Evolutionary conservation across 306 rosid genomes (phyloP).

Genomic region (Cucumis cinereus): DNA sequence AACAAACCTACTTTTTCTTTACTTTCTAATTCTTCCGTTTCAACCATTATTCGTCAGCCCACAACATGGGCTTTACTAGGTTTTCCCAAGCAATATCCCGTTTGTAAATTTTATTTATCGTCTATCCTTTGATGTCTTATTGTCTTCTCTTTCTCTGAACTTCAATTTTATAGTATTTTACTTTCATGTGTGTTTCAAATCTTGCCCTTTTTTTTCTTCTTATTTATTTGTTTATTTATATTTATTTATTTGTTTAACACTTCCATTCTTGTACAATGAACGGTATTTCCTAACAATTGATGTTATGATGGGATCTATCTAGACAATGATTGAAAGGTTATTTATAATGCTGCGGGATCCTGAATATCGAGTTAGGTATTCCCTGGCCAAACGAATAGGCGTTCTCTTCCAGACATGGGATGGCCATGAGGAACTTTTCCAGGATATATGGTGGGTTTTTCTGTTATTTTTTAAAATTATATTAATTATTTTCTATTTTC

Average conservation of each 20-base stretch:
- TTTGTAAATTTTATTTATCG: no score
- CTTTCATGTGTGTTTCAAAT: neutral
- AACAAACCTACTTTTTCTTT: neutral
- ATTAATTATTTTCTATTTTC: neutral
- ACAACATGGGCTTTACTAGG: neutral
- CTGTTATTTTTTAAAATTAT: neutral
- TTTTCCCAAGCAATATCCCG: neutral
- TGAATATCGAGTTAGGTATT: conserved; percentile 80
- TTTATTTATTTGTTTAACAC: neutral
- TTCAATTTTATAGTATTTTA: neutral
- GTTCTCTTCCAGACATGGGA: conserved; percentile 96
- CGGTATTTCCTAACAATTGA: conserved; percentile 4
- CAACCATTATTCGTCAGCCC: neutral
- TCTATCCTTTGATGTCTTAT: no score
- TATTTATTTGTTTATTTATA: no score
- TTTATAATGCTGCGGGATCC: conserved; percentile 60
- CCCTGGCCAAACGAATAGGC: conserved; percentile 52
- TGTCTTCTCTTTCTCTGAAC: neutral
- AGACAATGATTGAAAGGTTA: conserved; percentile 65
- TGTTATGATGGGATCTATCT: conserved; percentile 14
- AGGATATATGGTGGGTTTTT: conserved; percentile 70
- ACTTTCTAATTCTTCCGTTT: neutral
- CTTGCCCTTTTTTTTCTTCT: neutral
- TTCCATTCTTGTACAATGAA: neutral
- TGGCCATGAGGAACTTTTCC: conserved; percentile 82